Base-by-base conservation (phyloP, 164 flowering plant genomes). In the Nymphaea thermarum region DNA sequence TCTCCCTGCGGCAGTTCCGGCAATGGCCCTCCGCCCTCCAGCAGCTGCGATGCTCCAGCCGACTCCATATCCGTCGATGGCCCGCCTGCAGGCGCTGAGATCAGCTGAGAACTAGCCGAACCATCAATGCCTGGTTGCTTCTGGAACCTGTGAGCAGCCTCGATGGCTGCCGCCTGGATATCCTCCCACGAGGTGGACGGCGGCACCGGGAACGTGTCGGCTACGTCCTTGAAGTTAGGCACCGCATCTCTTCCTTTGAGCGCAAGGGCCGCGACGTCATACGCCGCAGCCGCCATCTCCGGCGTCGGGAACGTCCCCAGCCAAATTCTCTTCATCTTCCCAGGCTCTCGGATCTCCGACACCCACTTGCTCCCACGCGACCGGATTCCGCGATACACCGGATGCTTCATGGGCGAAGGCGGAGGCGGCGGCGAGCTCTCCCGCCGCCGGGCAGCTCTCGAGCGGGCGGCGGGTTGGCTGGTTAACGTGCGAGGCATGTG, bases 221-320 rank as follows among this genome's bases (percentile, higher is more conserved):
- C 68, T 2, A 71, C 74, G 4, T 78, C 71, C 0, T 96, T 90
- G 75, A 89, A 92, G 72, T 92, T 92, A 3, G 89, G 70, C 2
- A 67, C 53, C 2, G 91, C 77, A 7, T 84, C 85, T 1, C 76
- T 45, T 53, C 90, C 94, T 66, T 82, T 84, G 3, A 89, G 73
- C 3, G 94, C 89, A 0, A 89, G 73, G 0, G 91, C 87, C 0
- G 97, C 98, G 65, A 82, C 96, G 66, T 91, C 98, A 59, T 89
- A 85, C 15, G 98, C 98, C 1, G 87, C 82, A 0, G 96, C 98
- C 0, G 98, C 98, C 98, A 89, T 92, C 60, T 92, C 96, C 0
- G 94, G 80, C 0, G 85, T 85, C 2, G 88, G 82, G 66, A 77
- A 89, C 2, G 98, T 89, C 0, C 98, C 98, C 3, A 91, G 91